Evolutionary conservation across 371 early-diverging fungal species (phyloP).

Genomic region (Batkoa obscura): DNA sequence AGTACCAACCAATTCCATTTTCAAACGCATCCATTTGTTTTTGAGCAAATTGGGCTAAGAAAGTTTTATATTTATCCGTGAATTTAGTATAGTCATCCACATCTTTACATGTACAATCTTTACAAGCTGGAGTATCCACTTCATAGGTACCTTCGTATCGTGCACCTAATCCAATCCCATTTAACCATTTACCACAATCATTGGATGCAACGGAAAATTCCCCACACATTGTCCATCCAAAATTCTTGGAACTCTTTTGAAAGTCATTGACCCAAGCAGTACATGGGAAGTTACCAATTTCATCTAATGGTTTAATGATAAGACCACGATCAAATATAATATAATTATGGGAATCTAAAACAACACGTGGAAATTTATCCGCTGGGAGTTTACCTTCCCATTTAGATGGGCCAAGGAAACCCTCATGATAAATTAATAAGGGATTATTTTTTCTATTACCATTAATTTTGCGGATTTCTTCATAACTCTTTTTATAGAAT

Average conservation of each 20-base stretch:
- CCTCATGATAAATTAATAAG: constrained; percentile 15
- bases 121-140: constrained; percentile 12
- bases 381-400: constrained; percentile 13
- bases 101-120: constrained; percentile 25
- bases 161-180: constrained; percentile 35
- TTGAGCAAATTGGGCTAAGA: constrained; percentile 14
- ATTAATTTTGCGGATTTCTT: constrained; percentile 8
- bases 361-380: constrained; percentile 9
- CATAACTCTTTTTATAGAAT: constrained; percentile 12
- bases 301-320: not conserved
- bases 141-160: constrained; percentile 37
- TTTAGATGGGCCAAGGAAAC: constrained; percentile 12
- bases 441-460: constrained; percentile 6
- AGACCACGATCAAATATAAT: not conserved
- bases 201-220: constrained; percentile 52
- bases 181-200: constrained; percentile 48
- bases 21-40: constrained; percentile 28
- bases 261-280: constrained; percentile 11
- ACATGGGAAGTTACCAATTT: constrained; percentile 11
- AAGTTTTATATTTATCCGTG: constrained; percentile 9
- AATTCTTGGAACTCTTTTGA: constrained; percentile 6
- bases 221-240: constrained; percentile 42
- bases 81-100: constrained; percentile 14
- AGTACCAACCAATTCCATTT: constrained; percentile 21
- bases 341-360: constrained; percentile 5